These are phyloP conservation scores for Stropharia rugosoannulata DNA, from an alignment of 768 basidiomycete species.

Conservation along the genomic window DNA sequence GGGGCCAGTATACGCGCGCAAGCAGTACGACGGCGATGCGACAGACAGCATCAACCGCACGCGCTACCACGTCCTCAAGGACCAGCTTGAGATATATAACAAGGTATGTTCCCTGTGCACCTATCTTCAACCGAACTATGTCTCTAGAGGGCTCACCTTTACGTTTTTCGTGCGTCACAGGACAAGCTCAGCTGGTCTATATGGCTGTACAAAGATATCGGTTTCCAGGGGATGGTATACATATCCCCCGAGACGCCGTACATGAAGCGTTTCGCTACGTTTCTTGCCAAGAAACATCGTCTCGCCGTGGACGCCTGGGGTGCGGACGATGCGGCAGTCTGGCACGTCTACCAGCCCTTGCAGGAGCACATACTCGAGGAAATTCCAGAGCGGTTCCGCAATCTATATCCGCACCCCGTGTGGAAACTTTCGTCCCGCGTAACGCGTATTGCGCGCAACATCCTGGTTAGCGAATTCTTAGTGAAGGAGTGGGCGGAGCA, in stretches of 20 bases:
- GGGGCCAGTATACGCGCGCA: constrained; percentile 78
- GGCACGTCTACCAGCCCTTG: constrained; percentile 63
- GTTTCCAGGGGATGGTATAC: constrained; percentile 86
- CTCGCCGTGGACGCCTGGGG: constrained; percentile 82
- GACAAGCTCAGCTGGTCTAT: constrained; percentile 77
- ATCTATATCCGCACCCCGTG: constrained; percentile 62
- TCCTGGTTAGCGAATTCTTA: constrained; percentile 69
- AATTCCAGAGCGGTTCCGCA: constrained; percentile 47
- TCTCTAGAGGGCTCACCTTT: not conserved
- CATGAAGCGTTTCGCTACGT: constrained; percentile 64
- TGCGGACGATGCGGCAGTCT: constrained; percentile 57
- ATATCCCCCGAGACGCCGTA: constrained; percentile 68
- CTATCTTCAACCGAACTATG: not conserved
- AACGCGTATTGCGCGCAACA: constrained; percentile 61
- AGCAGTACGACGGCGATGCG: constrained; percentile 53
- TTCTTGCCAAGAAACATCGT: constrained; percentile 76
- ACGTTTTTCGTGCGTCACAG: constrained; percentile 24
- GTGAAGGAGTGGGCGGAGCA: constrained; percentile 74
- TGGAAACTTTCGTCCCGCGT: constrained; percentile 61
- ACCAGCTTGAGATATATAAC: constrained; percentile 74
- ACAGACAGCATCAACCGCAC: constrained; percentile 66
- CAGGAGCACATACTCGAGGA: constrained; percentile 59
- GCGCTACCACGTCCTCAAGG: constrained; percentile 65
- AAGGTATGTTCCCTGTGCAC: constrained; percentile 33
- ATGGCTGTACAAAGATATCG: constrained; percentile 87